Conservation (phyloP, 2,329 filamentous ascomycete genomes). For the Paecilomyces sp. region DNA sequence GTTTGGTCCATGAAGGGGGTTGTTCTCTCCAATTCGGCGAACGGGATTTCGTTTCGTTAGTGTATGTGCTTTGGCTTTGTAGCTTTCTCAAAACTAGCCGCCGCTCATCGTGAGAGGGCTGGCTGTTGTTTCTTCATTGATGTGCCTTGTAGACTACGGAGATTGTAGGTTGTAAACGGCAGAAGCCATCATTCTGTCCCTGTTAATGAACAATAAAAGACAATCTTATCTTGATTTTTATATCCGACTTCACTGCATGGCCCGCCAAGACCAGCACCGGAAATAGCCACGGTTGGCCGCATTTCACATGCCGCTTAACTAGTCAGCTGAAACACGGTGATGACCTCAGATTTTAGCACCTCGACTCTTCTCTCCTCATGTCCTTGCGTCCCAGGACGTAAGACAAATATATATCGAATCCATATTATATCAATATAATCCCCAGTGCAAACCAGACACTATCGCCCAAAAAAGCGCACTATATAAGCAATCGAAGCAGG, state of each 20-base stretch:
- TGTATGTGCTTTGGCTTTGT: slow-evolving; percentile 16
- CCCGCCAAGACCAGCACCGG: neutral
- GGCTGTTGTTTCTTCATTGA: neutral
- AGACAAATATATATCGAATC: too few relatives aligned
- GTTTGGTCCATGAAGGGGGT: slow-evolving; percentile 13
- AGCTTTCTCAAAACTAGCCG: slow-evolving; percentile 2
- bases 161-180: neutral
- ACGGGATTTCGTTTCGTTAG: slow-evolving; percentile 14
- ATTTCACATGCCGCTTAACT: neutral
- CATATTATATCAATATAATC: too few relatives aligned
- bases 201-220: neutral
- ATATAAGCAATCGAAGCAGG: too few relatives aligned
- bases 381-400: neutral
- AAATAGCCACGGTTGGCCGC: neutral
- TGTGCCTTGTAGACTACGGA: neutral
- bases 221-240: neutral
- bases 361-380: neutral
- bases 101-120: neutral
- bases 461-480: too few relatives aligned
- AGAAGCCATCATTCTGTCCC: too few relatives aligned
- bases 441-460: too few relatives aligned
- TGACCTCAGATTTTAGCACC: neutral
- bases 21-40: slow-evolving; percentile 17
- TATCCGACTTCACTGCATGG: neutral
- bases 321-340: neutral